Percentiles rank a stretch among this genome's conserved stretches.
Conservation (phyloP, 2,329 filamentous ascomycete species). For the Colletotrichum eremochloae region DNA sequence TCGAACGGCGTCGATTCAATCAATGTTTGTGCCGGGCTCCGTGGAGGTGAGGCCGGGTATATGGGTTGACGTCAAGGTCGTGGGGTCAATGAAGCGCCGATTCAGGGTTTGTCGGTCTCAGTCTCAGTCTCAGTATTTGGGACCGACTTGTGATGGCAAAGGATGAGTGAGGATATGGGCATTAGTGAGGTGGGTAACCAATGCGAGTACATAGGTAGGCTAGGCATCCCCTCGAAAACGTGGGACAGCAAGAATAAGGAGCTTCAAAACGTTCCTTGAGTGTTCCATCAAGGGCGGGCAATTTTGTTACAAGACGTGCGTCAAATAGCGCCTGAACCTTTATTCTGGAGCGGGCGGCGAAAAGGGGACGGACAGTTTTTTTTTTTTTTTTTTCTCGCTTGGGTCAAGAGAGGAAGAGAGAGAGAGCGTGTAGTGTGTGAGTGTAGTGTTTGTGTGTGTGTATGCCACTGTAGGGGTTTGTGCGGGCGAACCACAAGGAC, state of each 20-base stretch:
- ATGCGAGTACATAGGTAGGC: not conserved
- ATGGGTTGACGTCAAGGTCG: constrained; percentile 13
- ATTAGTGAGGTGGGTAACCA: constrained; percentile 16
- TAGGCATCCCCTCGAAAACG: constrained; percentile 22
- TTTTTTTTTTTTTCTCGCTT: not conserved
- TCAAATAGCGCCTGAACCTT: constrained; percentile 53
- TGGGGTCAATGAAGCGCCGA: constrained; percentile 23
- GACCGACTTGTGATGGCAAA: constrained; percentile 2
- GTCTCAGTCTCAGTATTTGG: constrained; percentile 19
- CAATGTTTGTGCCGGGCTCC: constrained; percentile 19
- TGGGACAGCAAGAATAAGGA: constrained; percentile 27
- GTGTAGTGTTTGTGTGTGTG: not conserved
- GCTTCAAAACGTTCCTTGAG: constrained; percentile 47
- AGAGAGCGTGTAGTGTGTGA: not conserved
- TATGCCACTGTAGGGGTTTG: not conserved
- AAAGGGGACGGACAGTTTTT: constrained; percentile 11
- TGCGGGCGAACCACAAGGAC: constrained; percentile 1
- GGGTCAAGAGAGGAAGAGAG: constrained; percentile 1
- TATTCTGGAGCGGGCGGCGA: constrained; percentile 27
- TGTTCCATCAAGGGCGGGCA: constrained; percentile 47
- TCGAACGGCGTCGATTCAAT: constrained; percentile 9
- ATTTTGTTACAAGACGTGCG: constrained; percentile 54
- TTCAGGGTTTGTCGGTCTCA: constrained; percentile 28
- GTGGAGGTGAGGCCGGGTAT: not conserved
- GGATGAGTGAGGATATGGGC: not conserved